These are phyloP conservation scores for Trypanosoma brucei DNA, from an alignment of 208 protist species.

Conservation along the genomic window DNA sequence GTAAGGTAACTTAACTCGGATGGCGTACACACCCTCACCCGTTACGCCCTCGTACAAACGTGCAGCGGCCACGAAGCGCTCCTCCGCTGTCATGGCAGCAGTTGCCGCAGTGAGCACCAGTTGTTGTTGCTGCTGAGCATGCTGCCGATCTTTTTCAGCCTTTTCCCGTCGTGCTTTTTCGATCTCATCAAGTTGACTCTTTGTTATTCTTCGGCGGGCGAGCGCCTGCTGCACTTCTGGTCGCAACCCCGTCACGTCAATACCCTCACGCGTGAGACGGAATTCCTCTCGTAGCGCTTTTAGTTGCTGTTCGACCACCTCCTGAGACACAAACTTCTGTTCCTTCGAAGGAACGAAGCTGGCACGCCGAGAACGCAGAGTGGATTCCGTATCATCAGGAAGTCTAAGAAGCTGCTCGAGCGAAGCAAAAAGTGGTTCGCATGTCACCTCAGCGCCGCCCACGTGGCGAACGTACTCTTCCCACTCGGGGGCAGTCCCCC, in stretches of 20 bases:
- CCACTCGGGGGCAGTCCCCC: constrained; percentile 62
- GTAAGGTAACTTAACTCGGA: constrained; percentile 59
- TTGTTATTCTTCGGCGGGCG: constrained; percentile 53
- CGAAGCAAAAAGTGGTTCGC: constrained; percentile 73
- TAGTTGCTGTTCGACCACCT: constrained; percentile 66
- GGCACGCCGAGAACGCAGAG: constrained; percentile 8
- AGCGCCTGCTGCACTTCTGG: constrained; percentile 60
- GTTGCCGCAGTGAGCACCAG: constrained; percentile 19
- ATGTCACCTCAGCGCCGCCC: constrained; percentile 34
- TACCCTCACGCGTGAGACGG: constrained; percentile 60
- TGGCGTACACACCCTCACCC: constrained; percentile 34
- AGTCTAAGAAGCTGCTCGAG: constrained; percentile 39
- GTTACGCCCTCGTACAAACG: constrained; percentile 44
- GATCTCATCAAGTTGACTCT: constrained; percentile 52
- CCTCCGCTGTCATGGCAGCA: constrained; percentile 21
- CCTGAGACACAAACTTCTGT: constrained; percentile 41
- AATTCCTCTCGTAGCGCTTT: constrained; percentile 38
- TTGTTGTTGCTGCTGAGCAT: constrained; percentile 18
- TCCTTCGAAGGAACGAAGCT: constrained; percentile 8
- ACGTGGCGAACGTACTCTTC: constrained; percentile 53
- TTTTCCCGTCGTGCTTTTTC: constrained; percentile 26
- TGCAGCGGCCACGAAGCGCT: constrained; percentile 36
- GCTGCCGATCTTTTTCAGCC: neutral
- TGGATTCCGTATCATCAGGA: constrained; percentile 15
- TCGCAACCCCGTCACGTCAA: constrained; percentile 72